Evolutionary conservation across 495 filamentous ascomycete species (phyloP).

Genomic region (Chlorociboria aeruginascens): DNA sequence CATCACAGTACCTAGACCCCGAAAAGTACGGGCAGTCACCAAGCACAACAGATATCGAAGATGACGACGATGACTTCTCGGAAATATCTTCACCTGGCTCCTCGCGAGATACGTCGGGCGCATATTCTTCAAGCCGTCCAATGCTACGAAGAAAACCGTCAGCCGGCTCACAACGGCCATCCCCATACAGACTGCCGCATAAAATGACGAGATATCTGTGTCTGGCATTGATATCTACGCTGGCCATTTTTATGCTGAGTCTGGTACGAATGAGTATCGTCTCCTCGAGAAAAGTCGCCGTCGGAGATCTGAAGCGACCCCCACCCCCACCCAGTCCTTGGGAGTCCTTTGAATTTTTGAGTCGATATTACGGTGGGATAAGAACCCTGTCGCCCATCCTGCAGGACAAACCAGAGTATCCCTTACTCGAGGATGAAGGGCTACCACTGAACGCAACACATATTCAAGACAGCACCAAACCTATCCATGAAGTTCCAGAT

Average conservation of each 20-base stretch:
- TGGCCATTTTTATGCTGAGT: conserved; percentile 60
- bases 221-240: conserved; percentile 49
- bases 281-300: conserved; percentile 46
- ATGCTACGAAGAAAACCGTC: conserved; percentile 34
- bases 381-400: conserved; percentile 46
- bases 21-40: conserved; percentile 21
- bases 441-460: conserved; percentile 23
- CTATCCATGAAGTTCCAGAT: conserved; percentile 28
- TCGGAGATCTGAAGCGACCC: conserved; percentile 35
- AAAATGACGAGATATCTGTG: conserved; percentile 61
- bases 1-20: conserved; percentile 13
- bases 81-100: conserved; percentile 29
- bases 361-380: conserved; percentile 76
- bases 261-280: conserved; percentile 58
- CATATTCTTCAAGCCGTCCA: conserved; percentile 35
- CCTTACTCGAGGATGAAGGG: conserved; percentile 37
- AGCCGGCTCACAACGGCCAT: conserved; percentile 4
- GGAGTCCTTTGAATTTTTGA: conserved; percentile 73
- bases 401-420: conserved; percentile 66
- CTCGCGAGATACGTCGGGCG: conserved; percentile 34
- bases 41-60: conserved; percentile 27
- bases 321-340: conserved; percentile 49
- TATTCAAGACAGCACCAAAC: conserved; percentile 11
- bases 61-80: conserved; percentile 27
- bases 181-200: conserved; percentile 49